These are phyloP conservation scores for Hymenoscyphus salicellus DNA, from an alignment of 2,329 filamentous ascomycete species.

Conservation along the genomic window DNA sequence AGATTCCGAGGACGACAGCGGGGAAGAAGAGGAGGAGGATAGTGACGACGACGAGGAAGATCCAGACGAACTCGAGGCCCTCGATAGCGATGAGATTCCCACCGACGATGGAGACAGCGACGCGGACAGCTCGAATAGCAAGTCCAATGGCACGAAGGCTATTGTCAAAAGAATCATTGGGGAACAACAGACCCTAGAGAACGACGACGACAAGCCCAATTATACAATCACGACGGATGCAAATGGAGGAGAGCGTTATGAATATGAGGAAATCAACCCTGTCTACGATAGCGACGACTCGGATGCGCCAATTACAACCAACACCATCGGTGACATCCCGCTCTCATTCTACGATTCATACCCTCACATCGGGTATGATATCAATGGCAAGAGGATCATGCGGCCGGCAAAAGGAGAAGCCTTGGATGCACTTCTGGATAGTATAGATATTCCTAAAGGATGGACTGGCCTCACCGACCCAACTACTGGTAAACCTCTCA, in stretches of 20 bases:
- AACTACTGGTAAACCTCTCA: conserved; percentile 85
- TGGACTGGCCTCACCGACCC: conserved; percentile 97
- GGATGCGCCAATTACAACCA: conserved; percentile 72
- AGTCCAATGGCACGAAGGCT: conserved; percentile 40
- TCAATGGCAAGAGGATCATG: conserved; percentile 98
- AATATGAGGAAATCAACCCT: conserved; percentile 91
- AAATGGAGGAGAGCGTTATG: conserved; percentile 84
- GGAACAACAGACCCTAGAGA: conserved; percentile 31
- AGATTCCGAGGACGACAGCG: conserved; percentile 53
- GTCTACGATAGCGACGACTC: conserved; percentile 96
- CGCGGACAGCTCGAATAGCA: conserved; percentile 39
- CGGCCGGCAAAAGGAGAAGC: conserved; percentile 91
- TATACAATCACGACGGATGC: conserved; percentile 70
- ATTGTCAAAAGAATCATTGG: conserved; percentile 31
- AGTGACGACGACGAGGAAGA: conserved; percentile 43
- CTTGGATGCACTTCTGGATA: conserved; percentile 88
- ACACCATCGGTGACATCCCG: conserved; percentile 94
- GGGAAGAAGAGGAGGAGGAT: conserved; percentile 46
- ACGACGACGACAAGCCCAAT: conserved; percentile 44
- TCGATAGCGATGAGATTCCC: conserved; percentile 51
- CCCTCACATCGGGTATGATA: conserved; percentile 97
- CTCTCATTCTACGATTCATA: conserved; percentile 95
- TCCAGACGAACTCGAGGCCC: conserved; percentile 40
- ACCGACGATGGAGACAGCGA: conserved; percentile 38
- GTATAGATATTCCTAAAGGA: conserved; percentile 93